A percentile compares a stretch with the other conserved stretches of the same genome.
These are phyloP conservation scores for Seiridium unicorne DNA, from an alignment of 2,329 filamentous ascomycete genomes.

Conservation along the genomic window DNA sequence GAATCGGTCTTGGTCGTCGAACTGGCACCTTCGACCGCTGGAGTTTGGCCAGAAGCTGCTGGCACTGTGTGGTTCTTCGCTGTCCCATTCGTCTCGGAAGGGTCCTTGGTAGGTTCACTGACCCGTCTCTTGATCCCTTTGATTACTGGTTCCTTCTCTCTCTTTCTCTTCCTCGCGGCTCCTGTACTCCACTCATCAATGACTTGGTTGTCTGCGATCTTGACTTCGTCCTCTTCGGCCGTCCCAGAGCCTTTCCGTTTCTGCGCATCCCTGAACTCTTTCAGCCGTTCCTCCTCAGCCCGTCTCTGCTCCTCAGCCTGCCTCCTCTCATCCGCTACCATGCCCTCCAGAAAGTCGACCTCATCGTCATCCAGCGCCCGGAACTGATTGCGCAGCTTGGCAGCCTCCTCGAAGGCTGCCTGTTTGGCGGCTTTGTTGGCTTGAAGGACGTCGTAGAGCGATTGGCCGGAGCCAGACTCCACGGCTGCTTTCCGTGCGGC, in stretches of 20 bases:
- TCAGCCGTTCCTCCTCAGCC: slow-evolving; percentile 58
- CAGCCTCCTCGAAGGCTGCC: slow-evolving; percentile 76
- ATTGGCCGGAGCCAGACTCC: slow-evolving; percentile 46
- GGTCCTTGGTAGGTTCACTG: slow-evolving; percentile 31
- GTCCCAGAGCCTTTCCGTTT: slow-evolving; percentile 18
- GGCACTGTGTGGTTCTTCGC: background rate
- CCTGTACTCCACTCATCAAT: slow-evolving; percentile 29
- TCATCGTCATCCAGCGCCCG: slow-evolving; percentile 76
- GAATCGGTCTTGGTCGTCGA: background rate
- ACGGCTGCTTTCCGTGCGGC: slow-evolving; percentile 44
- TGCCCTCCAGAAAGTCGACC: slow-evolving; percentile 68
- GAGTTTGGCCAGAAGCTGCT: background rate
- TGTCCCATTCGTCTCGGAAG: background rate
- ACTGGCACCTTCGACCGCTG: background rate
- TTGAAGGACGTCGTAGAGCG: slow-evolving; percentile 72
- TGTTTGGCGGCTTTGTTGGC: slow-evolving; percentile 87
- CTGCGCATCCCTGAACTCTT: slow-evolving; percentile 54
- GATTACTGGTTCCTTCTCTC: slow-evolving; percentile 30
- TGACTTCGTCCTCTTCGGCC: slow-evolving; percentile 9
- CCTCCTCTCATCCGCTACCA: slow-evolving; percentile 44
- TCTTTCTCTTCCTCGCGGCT: slow-evolving; percentile 35
- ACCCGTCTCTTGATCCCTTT: slow-evolving; percentile 34
- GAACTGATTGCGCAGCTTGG: slow-evolving; percentile 73
- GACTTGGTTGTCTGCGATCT: slow-evolving; percentile 20
- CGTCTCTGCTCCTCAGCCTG: slow-evolving; percentile 54